A percentile compares a stretch with the other conserved stretches of the same genome.
Evolutionary conservation across 345 rosid species (phyloP).

Genomic region (Boechera divaricarpa): DNA sequence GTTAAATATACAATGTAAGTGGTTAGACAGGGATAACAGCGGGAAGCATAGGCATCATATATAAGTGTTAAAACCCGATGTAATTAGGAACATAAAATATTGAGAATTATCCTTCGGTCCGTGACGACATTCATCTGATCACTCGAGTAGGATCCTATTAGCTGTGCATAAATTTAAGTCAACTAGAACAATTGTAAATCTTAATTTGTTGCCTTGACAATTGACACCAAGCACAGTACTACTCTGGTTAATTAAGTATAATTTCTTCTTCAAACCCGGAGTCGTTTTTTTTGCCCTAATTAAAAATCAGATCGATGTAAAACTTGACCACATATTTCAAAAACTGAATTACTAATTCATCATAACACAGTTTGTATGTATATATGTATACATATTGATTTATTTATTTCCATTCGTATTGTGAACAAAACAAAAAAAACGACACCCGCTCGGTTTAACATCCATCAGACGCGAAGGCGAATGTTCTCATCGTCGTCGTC

Average conservation of each 20-base stretch:
- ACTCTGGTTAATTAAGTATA: not conserved
- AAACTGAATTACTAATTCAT: constrained; percentile 25
- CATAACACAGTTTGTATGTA: constrained; percentile 18
- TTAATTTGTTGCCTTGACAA: too few species aligned
- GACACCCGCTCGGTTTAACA: not conserved
- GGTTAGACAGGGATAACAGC: too few species aligned
- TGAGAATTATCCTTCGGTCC: too few species aligned
- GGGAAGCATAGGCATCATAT: too few species aligned
- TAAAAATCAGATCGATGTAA: not conserved
- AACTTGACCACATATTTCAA: not conserved
- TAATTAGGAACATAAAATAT: too few species aligned
- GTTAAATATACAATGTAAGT: too few species aligned
- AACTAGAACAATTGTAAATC: too few species aligned
- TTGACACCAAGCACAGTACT: too few species aligned
- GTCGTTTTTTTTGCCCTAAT: not conserved
- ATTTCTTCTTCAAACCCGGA: not conserved
- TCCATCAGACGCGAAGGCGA: constrained; percentile 38
- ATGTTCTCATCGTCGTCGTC: constrained; percentile 47
- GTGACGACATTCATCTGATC: too few species aligned
- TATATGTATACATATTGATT: not conserved
- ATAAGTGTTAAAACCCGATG: too few species aligned
- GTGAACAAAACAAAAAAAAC: not conserved
- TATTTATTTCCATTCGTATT: not conserved
- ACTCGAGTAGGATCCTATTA: too few species aligned
- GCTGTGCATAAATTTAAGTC: too few species aligned